Percentiles rank a stretch among this genome's conserved stretches.
phyloP scores from a whole-genome alignment of 495 filamentous ascomycete genomes.

The Penicillium salamii region DNA sequence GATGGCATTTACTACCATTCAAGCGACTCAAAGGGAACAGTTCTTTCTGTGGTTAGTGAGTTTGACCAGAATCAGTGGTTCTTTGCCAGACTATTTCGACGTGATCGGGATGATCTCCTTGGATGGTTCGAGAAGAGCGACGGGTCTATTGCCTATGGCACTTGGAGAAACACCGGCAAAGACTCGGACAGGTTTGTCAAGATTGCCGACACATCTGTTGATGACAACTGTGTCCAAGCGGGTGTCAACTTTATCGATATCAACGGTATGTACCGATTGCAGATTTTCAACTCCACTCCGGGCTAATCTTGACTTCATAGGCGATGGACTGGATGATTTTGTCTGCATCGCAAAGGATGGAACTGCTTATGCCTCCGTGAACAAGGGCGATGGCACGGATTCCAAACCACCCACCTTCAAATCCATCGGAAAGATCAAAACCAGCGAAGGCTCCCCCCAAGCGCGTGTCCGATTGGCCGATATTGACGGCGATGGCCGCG shows the following conservation, averaged over 20 bases:
- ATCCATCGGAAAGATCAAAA: background rate
- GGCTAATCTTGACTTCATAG: slow-evolving; percentile 20
- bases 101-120: no score
- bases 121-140: no score
- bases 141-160: no score
- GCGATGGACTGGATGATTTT: slow-evolving; percentile 28
- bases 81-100: no score
- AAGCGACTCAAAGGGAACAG: no score
- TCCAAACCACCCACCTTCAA: background rate
- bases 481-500: slow-evolving; percentile 6
- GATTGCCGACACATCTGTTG: no score
- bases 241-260: background rate
- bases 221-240: no score
- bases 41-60: background rate
- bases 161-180: no score
- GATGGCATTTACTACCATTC: background rate
- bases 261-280: background rate
- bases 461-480: slow-evolving; percentile 1
- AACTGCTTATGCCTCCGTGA: slow-evolving; percentile 1
- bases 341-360: slow-evolving; percentile 20
- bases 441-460: background rate
- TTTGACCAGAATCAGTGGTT: no score
- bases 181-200: no score
- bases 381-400: background rate
- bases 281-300: no score